Evolutionary conservation across 2,329 filamentous ascomycete genomes (phyloP).

Genomic region (Acrodontium crateriforme): DNA sequence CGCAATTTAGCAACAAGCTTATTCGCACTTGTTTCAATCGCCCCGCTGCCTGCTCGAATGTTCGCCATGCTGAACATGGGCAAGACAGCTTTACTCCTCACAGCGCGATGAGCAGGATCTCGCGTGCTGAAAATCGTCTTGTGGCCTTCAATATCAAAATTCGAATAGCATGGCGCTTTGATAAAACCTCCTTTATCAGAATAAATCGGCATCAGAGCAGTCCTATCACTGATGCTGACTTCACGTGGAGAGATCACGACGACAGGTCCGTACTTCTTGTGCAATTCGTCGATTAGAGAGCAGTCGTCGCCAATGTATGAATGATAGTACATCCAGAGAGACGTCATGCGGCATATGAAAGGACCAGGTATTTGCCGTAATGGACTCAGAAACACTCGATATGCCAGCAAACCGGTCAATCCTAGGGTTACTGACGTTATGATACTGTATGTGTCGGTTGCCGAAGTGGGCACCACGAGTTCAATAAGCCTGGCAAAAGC

Average conservation of each 20-base stretch:
- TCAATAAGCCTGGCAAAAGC: no score
- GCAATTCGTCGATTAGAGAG: conserved; percentile 23
- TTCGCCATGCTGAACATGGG: conserved; percentile 36
- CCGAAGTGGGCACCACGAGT: no score
- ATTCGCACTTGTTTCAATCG: conserved; percentile 29
- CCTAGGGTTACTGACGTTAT: no score
- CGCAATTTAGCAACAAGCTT: conserved; percentile 29
- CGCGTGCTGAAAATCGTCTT: conserved; percentile 39
- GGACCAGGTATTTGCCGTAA: conserved; percentile 21
- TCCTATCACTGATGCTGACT: conserved; percentile 31
- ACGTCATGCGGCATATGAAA: conserved; percentile 14
- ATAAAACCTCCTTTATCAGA: conserved; percentile 37
- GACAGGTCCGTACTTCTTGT: conserved; percentile 54
- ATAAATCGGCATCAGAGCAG: conserved; percentile 38
- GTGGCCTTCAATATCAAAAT: conserved; percentile 45
- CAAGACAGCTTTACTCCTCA: conserved; percentile 36
- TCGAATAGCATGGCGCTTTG: conserved; percentile 39
- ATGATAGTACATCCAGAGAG: conserved; percentile 16
- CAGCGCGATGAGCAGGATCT: conserved; percentile 27
- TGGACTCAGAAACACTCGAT: conserved; percentile 23
- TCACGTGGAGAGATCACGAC: conserved; percentile 65
- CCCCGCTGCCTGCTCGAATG: conserved; percentile 26
- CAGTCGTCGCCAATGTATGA: conserved; percentile 18
- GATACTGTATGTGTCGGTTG: no score
- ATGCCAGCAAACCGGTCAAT: no score